Conservation (phyloP, 495 filamentous ascomycete species). For the Talaromyces borbonicus region DNA sequence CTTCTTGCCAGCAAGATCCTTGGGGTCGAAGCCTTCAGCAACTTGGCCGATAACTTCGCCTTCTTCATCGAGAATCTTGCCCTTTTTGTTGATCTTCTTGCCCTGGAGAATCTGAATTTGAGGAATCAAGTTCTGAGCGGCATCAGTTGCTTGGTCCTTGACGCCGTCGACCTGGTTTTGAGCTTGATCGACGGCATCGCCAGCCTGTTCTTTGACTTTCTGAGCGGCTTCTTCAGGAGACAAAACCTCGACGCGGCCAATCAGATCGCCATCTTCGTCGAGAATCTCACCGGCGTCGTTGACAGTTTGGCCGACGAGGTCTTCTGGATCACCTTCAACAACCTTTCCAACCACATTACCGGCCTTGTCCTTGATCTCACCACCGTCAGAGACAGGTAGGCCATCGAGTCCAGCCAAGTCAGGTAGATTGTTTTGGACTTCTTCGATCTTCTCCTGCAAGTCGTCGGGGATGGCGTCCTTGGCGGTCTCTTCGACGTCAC, state of each 20-base stretch:
- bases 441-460: slow-evolving; percentile 9
- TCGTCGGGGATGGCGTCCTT: slow-evolving; percentile 15
- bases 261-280: slow-evolving; percentile 20
- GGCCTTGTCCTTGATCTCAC: slow-evolving; percentile 42
- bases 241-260: slow-evolving; percentile 15
- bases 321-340: slow-evolving; percentile 48
- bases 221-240: slow-evolving; percentile 17
- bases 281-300: slow-evolving; percentile 22
- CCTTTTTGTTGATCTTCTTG: slow-evolving; percentile 46
- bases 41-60: slow-evolving; percentile 42
- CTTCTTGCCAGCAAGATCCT: slow-evolving; percentile 37
- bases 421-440: slow-evolving; percentile 22
- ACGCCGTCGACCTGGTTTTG: slow-evolving; percentile 12
- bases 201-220: slow-evolving; percentile 15
- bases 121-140: slow-evolving; percentile 20
- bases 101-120: slow-evolving; percentile 40
- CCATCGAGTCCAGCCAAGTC: slow-evolving; percentile 46
- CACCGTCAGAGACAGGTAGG: slow-evolving; percentile 48
- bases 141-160: slow-evolving; percentile 19
- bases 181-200: slow-evolving; percentile 16
- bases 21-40: slow-evolving; percentile 42
- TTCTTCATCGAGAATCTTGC: slow-evolving; percentile 44
- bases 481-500: slow-evolving; percentile 12
- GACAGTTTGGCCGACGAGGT: slow-evolving; percentile 15
- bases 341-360: slow-evolving; percentile 48